Evolutionary conservation across 2,329 filamentous ascomycete genomes (phyloP), one percentile per base, ranked within the genome.

Genomic region (Penicillium concentricum): DNA sequence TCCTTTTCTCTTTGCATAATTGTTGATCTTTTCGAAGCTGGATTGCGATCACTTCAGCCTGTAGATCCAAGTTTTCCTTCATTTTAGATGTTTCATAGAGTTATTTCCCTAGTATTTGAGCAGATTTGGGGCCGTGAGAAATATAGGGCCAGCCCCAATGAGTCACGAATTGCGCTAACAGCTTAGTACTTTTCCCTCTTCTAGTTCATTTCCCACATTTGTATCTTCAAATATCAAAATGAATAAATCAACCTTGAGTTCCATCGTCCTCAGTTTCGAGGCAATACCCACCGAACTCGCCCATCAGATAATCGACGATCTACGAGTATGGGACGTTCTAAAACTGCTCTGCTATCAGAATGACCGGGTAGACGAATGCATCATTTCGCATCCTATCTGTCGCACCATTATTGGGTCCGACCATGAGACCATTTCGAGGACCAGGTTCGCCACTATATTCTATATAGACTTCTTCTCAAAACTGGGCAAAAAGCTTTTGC

Each of bases 1-100:
- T 32, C n/a, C 50, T 54, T 28, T 57, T 51, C 18, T 61, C 56
- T 10, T 47, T 43, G 84, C 64, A 69, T 24, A 57, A 52, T 44
- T 60, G 30, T 35, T 65, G 62, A 42, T 69, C 66, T 7, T 56
- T 49, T 35, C 58, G 51, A 22, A 56, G 54, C 30, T 51, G 51
- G 4, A 32, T 32, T 5, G 30, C 30, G 3, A 32, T 13, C 30
- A 13, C 10, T 32, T 32, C 30, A 12, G 30, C 30, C 0, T 32
- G 2, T 7, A 32, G 10, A 10, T 13, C 30, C 4, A 32, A 5
- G 30, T 13, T 32, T 13, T 13, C 10, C 0, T 13, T 32, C 30
- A 32, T 32, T 13, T 32, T 32, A 12, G 30, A 13, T 1, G 4
- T 32, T 32, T 13, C 10, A 32, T 32, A 13, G 30, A 32, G 8